phyloP scores from a whole-genome alignment of 495 filamentous ascomycete species.

The Xylaria flabelliformis region DNA sequence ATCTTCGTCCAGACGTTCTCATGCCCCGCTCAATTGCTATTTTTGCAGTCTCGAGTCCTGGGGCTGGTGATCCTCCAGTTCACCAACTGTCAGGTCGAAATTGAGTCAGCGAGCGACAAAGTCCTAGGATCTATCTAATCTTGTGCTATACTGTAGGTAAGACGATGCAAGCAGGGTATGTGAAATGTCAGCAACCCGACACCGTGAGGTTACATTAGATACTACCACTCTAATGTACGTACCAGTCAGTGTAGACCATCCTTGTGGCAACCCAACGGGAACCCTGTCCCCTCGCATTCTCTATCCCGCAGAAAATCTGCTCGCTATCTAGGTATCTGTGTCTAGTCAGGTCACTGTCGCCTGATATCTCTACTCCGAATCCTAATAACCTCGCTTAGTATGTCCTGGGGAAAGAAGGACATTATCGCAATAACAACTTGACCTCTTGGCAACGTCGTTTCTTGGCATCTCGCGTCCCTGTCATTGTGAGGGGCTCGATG shows the following conservation, averaged over 20 bases:
- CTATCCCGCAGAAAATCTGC: constrained; percentile 5
- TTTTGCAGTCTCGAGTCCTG: background rate
- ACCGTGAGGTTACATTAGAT: constrained; percentile 16
- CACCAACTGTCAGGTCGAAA: background rate
- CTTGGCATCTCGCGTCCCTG: constrained; percentile 13
- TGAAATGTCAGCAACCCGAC: constrained; percentile 15
- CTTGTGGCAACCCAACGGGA: constrained; percentile 2
- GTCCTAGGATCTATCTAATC: constrained; percentile 7
- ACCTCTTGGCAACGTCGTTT: constrained; percentile 17
- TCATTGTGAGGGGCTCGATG: background rate
- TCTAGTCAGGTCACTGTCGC: constrained; percentile 2
- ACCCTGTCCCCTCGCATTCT: constrained; percentile 14
- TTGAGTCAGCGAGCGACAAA: constrained; percentile 7
- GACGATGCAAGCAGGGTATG: constrained; percentile 5
- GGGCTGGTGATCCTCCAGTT: background rate
- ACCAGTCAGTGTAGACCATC: background rate
- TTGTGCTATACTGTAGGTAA: constrained; percentile 16
- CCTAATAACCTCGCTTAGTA: constrained; percentile 1
- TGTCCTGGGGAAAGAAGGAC: background rate
- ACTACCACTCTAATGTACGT: background rate
- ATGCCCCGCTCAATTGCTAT: constrained; percentile 11
- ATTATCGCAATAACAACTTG: background rate
- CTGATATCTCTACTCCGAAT: background rate
- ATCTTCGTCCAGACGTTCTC: background rate
- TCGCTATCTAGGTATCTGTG: background rate